Conservation (phyloP, 164 flowering plant species). For the Liriodendron chinense region DNA sequence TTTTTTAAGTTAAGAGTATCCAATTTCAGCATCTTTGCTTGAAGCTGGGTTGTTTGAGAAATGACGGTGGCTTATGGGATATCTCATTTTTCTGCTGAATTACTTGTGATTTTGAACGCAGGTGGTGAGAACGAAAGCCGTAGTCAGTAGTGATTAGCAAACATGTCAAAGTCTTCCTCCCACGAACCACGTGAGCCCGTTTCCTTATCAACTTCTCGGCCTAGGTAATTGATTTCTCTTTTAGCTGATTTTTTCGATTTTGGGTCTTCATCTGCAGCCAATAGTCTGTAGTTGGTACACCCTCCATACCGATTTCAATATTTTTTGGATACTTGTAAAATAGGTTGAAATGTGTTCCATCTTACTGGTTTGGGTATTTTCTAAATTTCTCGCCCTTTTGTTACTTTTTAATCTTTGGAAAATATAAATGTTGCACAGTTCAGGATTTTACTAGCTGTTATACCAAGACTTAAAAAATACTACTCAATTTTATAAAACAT, state of each 20-base stretch:
- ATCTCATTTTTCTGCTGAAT: not conserved
- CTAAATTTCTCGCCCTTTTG: not conserved
- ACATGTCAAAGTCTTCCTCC: slow-evolving; percentile 57
- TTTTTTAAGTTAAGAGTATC: not conserved
- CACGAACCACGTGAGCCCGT: slow-evolving; percentile 26
- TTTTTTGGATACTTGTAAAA: not conserved
- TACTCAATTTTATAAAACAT: not conserved
- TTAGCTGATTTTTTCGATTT: not conserved
- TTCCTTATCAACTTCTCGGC: slow-evolving; percentile 29
- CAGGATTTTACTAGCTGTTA: not conserved
- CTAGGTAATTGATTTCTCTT: slow-evolving; percentile 13
- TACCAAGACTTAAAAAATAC: not conserved
- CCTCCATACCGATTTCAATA: not conserved
- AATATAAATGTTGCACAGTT: not conserved
- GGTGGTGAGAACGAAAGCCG: slow-evolving; percentile 22
- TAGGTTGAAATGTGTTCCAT: not conserved
- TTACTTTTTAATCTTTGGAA: not conserved
- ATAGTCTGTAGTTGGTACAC: not conserved
- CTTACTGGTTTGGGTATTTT: not conserved
- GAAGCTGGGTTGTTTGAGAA: not conserved
- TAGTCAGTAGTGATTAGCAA: slow-evolving; percentile 21
- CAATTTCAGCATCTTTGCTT: not conserved
- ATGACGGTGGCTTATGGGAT: not conserved
- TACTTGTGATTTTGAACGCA: slow-evolving; percentile 10
- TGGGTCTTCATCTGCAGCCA: not conserved